Evolutionary conservation across 2,329 filamentous ascomycete genomes (phyloP), one percentile per base, ranked within the genome.

Genomic region (Chaetothyriales sp.): DNA sequence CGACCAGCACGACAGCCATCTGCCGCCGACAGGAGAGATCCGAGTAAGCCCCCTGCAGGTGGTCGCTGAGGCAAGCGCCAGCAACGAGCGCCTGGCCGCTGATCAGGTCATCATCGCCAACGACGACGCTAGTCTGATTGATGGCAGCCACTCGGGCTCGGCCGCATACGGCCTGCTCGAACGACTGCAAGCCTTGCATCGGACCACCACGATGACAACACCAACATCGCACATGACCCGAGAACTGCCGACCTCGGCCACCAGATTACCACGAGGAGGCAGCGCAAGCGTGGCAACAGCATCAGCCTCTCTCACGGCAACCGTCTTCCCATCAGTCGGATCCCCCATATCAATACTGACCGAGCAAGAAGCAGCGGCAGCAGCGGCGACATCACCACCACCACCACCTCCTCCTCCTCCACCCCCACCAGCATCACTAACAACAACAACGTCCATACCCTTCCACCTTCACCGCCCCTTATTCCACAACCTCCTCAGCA

Each of bases 1-100:
- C 8, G 77, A 82, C 60, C 78, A 82, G 61, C 80, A 82, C 62
- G 74, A 73, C 33, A 77, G 77, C 44, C 79, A 82, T 63, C 71
- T 81, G 37, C 78, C 79, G 19, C 79, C 79, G 0, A 67, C 80
- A 51, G 78, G 77, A 43, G 77, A 81, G 62, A 79, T 81, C 56
- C 65, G 66, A 44, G 68, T 66, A 33, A 57, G 46, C 43, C 62
- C 65, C 8, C 60, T 73, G 5, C 61, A 67, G 44, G 63, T 69
- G 1, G 70, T 73, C 2, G 71, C 72, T 53, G 71, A 73, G 56
- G 67, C 65, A 2, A 68, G 64, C 50, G 62, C 66, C 10, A 67
- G 60, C 50, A 65, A 66, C 47, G 67, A 70, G 57, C 58, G 63
- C 28, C 60, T 65, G 29, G 61, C 58, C 7, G 63, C 64, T 40